Evolutionary conservation across 345 rosid species (phyloP).

Genomic region (Kernera saxatilis): DNA sequence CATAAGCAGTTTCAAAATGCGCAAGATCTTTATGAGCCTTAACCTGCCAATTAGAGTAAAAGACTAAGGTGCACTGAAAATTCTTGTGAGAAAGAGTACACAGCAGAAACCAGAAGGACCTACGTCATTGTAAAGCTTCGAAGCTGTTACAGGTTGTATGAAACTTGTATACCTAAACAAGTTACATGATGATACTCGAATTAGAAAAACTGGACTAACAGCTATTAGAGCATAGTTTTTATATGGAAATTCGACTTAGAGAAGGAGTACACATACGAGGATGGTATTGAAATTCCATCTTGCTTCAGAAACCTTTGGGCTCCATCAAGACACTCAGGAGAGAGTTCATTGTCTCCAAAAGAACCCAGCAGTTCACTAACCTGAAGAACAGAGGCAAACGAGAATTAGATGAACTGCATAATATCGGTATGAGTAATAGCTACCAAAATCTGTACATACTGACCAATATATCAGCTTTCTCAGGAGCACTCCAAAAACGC

Average conservation of each 20-base stretch:
- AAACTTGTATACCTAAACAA: constrained; percentile 87
- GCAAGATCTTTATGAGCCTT: constrained; percentile 83
- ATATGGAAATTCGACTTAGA: not conserved
- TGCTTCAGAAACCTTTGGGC: constrained; percentile 91
- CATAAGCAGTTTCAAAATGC: constrained; percentile 97
- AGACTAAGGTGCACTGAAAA: not conserved
- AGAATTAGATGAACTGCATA: constrained; percentile 16
- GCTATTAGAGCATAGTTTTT: not conserved
- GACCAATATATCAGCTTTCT: constrained; percentile 95
- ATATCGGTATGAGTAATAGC: not conserved
- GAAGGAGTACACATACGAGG: constrained; percentile 59
- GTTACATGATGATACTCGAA: not conserved
- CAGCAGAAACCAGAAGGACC: constrained; percentile 15
- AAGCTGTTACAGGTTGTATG: constrained; percentile 88
- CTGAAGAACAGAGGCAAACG: constrained; percentile 37
- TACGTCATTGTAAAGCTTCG: constrained; percentile 88
- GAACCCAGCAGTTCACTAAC: constrained; percentile 95
- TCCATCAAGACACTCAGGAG: constrained; percentile 99
- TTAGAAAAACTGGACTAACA: constrained; percentile 3
- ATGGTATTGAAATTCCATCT: constrained; percentile 96
- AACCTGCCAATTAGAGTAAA: constrained; percentile 47
- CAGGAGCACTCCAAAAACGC: constrained; percentile 96
- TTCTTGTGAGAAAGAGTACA: not conserved
- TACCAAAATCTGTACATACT: not conserved
- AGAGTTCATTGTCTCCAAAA: constrained; percentile 98